Base-by-base conservation (phyloP, 179 eudicot species). In the Carnegiea gigantea region DNA sequence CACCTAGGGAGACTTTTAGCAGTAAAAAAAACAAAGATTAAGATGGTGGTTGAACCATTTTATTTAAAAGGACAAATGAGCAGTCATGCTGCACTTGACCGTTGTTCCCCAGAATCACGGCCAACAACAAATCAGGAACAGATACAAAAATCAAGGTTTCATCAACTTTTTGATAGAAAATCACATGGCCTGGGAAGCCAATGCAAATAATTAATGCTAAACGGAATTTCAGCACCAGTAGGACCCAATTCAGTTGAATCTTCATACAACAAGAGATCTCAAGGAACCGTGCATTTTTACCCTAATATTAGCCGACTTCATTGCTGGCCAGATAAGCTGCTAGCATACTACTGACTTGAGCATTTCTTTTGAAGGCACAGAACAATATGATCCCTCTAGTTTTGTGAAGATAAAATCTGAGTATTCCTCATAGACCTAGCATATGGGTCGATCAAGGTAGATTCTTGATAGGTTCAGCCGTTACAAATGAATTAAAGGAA, bases 151-250 rank as follows among this genome's bases (percentile, higher is more conserved):
- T 80, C 20, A 77, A 26, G 65, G n/a, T 23, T 78, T 49, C 38
- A 9, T n/a, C 70, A 78, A 77, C 84, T 71, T 82, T 82, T 71
- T 77, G 84, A 74, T 77, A 71, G 84, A 77, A 40, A 59, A 74
- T 83, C 85, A 83, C 85, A 83, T 83, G 82, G 57, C 46, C 57
- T 78, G 36, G n/a, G 13, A 36, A 73, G 2, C 77, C 62, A 44
- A 36, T 70, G 75, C 78, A 82, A 57, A 70, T 53, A 36, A 70
- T 82, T 54, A 73, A 76, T 67, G 71, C 43, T 77, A n/a, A 18
- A n/a, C n/a, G 8, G 49, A 82, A 21, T 54, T 67, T 9, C 72
- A 54, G 62, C 48, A 68, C 59, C 28, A 6, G 36, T 75, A 33
- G 78, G 71, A 51, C 38, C 67, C 24, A 0, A 38, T 72, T 21